Conservation (phyloP, 257 asterid species). For the Nemophila menziesii region DNA sequence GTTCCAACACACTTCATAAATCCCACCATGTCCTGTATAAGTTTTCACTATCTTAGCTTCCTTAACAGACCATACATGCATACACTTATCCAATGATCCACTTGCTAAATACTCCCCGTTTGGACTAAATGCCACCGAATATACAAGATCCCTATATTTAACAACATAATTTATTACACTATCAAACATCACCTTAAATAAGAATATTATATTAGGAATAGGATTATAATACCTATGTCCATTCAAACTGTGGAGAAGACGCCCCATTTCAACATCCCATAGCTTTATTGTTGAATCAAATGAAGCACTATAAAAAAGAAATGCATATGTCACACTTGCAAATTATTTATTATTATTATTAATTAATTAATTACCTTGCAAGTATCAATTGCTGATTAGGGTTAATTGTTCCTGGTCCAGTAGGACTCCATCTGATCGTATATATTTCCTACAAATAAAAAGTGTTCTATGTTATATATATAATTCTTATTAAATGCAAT, state of each 20-base stretch:
- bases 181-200: too few species aligned
- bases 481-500: neutral
- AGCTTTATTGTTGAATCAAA: constrained; percentile 93
- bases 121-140: constrained; percentile 93
- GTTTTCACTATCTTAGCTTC: constrained; percentile 81
- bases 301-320: constrained; percentile 55
- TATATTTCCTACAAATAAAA: constrained; percentile 85
- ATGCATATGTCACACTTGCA: neutral
- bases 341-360: neutral
- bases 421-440: constrained; percentile 97
- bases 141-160: constrained; percentile 75
- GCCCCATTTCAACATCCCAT: constrained; percentile 71
- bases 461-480: neutral
- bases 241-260: constrained; percentile 60
- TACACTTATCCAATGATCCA: constrained; percentile 84
- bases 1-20: constrained; percentile 98
- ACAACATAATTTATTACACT: too few species aligned
- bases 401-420: constrained; percentile 80
- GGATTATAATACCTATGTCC: constrained; percentile 59
- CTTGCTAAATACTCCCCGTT: constrained; percentile 81
- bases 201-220: too few species aligned
- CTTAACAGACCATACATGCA: constrained; percentile 93
- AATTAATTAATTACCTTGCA: constrained; percentile 49
- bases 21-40: constrained; percentile 77
- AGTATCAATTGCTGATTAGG: constrained; percentile 67